Evolutionary conservation across 2,329 filamentous ascomycete species (phyloP), one percentile per base, ranked within the genome.

Genomic region (Fusarium sp.): DNA sequence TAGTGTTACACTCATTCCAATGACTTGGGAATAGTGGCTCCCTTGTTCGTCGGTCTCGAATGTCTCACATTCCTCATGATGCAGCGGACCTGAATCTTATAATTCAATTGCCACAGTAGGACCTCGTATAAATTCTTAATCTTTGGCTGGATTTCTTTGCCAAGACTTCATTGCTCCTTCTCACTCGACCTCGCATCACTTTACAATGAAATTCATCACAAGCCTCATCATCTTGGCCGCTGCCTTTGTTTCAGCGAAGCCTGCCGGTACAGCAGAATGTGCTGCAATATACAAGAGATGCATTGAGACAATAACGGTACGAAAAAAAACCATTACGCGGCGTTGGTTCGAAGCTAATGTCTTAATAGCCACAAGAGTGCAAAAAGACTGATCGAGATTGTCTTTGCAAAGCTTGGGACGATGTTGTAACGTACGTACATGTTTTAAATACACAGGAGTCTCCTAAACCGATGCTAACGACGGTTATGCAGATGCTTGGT

Each of bases 21-120:
- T 46, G 46, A 67, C n/a, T 40, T 52, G 64, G 62, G 64, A 38
- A 67, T 67, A 20, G 64, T 61, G 62, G 12, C 54, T 42, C 26
- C 18, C 11, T 52, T 42, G 32, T n/a, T 44, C 3, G 18, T 33
- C n/a, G 46, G 64, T 33, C 64, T 67, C 35, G 54, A 67, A 30
- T 60, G n/a, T n/a, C 45, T 23, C 50, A 33, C 64, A 67, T 67
- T 67, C 62, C 62, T 42, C n/a, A 27, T 30, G 30, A 53, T 17
- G 23, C 8, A 20, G 20, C 1, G n/a, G 27, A 17, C 53, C 35
- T 66, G 45, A 52, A 52, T 41, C 42, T 50, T 60, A n/a, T 35
- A 45, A 33, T 41, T 32, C 7, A 32, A 8, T 33, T 26, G 15
- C 10, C 32, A 40, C 27, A 13, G 14, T 30, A 10, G 2, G 15